phyloP scores from a whole-genome alignment of 2,329 filamentous ascomycete genomes.

The Phyllosticta capitalensis region DNA sequence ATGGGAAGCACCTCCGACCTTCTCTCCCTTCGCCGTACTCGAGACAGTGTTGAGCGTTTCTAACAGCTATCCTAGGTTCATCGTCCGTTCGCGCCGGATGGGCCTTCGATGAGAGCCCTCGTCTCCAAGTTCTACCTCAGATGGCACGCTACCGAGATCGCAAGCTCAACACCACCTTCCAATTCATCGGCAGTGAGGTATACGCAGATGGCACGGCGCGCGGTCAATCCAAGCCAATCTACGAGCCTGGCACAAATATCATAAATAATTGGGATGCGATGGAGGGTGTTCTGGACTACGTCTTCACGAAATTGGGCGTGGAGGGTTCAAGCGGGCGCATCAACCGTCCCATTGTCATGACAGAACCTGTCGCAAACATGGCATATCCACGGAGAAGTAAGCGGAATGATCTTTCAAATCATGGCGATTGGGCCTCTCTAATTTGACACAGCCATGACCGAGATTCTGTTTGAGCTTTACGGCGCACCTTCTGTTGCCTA shows the following conservation, averaged over 20 bases:
- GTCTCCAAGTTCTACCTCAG: slow-evolving; percentile 73
- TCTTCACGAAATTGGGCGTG: slow-evolving; percentile 87
- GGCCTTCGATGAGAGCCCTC: slow-evolving; percentile 81
- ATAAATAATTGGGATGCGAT: slow-evolving; percentile 97
- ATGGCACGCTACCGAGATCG: slow-evolving; percentile 94
- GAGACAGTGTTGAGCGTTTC: neutral
- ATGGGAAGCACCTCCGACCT: slow-evolving; percentile 13
- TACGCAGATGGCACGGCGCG: slow-evolving; percentile 90
- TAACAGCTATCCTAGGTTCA: slow-evolving; percentile 51
- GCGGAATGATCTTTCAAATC: slow-evolving; percentile 23
- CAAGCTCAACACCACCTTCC: slow-evolving; percentile 84
- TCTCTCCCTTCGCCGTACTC: neutral
- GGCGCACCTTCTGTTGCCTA: slow-evolving; percentile 81
- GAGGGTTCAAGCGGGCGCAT: slow-evolving; percentile 65
- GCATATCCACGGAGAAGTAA: slow-evolving; percentile 79
- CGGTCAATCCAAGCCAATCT: slow-evolving; percentile 81
- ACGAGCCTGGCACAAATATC: slow-evolving; percentile 82
- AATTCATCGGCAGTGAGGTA: slow-evolving; percentile 85
- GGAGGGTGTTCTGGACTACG: slow-evolving; percentile 88
- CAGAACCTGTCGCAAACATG: slow-evolving; percentile 85
- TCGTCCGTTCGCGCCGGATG: slow-evolving; percentile 85
- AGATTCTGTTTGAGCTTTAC: slow-evolving; percentile 96
- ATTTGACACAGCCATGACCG: slow-evolving; percentile 72
- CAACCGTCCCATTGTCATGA: slow-evolving; percentile 86
- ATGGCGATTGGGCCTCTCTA: slow-evolving; percentile 16